phyloP scores from a whole-genome alignment of 768 basidiomycete species.

The Tylopilus intermedius region DNA sequence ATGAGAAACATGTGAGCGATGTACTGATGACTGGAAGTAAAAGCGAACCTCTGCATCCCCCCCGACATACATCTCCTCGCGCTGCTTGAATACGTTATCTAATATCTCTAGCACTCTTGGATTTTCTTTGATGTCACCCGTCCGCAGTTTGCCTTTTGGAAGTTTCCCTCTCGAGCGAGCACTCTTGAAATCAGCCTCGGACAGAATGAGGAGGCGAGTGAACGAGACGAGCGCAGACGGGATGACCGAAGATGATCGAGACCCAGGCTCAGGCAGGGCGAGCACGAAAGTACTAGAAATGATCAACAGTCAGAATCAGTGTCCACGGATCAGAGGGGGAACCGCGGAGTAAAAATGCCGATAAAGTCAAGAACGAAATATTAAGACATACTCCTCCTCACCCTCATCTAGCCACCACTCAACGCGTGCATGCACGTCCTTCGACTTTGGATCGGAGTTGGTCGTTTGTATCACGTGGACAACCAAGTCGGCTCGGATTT shows the following conservation, averaged over 20 bases:
- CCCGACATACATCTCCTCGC: conserved; percentile 40
- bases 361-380: background rate
- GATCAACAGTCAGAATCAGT: background rate
- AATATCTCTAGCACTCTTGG: conserved; percentile 41
- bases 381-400: conserved; percentile 72
- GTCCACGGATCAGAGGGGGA: no score
- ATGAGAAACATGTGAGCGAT: background rate
- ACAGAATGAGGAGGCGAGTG: conserved; percentile 55
- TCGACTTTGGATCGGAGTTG: conserved; percentile 8
- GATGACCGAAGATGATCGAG: conserved; percentile 52
- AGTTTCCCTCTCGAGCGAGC: conserved; percentile 58
- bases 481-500: conserved; percentile 68
- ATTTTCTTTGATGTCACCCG: conserved; percentile 2
- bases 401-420: conserved; percentile 94
- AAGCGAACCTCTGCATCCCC: conserved; percentile 39
- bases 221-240: conserved; percentile 63
- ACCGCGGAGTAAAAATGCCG: background rate
- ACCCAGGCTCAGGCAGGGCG: conserved; percentile 31
- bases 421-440: conserved; percentile 41
- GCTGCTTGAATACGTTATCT: conserved; percentile 42
- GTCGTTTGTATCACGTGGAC: conserved; percentile 37
- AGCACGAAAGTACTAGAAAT: conserved; percentile 11
- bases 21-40: background rate
- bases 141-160: conserved; percentile 57
- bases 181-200: conserved; percentile 55